Conservation (phyloP, 2,329 filamentous ascomycete species). For the Hymenoscyphus infarciens region DNA sequence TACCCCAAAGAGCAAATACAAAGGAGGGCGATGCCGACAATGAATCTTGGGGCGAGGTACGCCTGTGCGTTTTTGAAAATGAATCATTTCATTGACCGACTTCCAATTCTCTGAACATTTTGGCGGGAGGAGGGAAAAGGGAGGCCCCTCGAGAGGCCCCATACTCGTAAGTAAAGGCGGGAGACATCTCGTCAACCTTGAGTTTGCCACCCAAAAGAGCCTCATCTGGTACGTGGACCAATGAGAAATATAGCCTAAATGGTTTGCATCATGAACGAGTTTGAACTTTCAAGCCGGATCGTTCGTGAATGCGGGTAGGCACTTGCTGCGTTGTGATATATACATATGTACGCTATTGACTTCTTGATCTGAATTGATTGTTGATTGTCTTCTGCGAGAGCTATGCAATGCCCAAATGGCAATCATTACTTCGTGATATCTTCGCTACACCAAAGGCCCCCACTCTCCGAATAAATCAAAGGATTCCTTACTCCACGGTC, state of each 20-base stretch:
- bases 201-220: background rate
- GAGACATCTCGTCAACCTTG: background rate
- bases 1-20: background rate
- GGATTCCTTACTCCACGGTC: constrained; percentile 37
- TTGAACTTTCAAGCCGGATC: background rate
- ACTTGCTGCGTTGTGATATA: background rate
- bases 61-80: background rate
- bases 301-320: constrained; percentile 5
- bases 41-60: background rate
- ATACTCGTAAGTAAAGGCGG: background rate
- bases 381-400: too few relatives aligned
- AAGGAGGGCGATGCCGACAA: background rate
- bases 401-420: background rate
- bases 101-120: background rate
- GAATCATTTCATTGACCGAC: background rate
- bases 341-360: background rate
- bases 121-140: background rate
- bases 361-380: background rate
- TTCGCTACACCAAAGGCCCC: constrained; percentile 20
- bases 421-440: background rate
- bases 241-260: background rate
- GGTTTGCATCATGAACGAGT: background rate
- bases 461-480: constrained; percentile 36
- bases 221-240: constrained; percentile 1
- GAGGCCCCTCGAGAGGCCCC: background rate